These are phyloP conservation scores for button mushroom (Agaricus bisporus) DNA, from an alignment of 768 basidiomycete species.

Conservation along the genomic window DNA sequence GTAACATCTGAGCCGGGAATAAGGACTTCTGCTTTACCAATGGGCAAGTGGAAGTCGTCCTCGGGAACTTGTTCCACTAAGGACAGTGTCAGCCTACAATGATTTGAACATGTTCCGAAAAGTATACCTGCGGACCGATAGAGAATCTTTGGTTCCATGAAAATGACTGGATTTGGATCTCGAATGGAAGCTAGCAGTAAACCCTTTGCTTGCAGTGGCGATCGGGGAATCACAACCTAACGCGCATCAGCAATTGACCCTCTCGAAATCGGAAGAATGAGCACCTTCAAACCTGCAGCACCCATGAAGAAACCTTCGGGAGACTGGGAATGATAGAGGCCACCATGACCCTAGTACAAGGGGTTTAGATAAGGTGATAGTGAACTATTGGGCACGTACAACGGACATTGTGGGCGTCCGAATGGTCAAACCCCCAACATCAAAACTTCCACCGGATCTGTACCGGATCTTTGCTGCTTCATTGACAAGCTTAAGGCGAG, in stretches of 20 bases:
- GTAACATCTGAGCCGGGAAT: constrained; percentile 79
- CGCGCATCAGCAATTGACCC: constrained; percentile 14
- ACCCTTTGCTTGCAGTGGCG: constrained; percentile 94
- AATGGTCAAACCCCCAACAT: constrained; percentile 78
- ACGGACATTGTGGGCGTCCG: constrained; percentile 89
- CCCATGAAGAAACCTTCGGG: constrained; percentile 95
- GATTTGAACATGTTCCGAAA: not conserved
- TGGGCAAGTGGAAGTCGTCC: constrained; percentile 81
- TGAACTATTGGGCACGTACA: constrained; percentile 30
- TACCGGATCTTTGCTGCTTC: constrained; percentile 93
- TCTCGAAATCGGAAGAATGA: not conserved
- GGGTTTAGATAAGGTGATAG: not conserved
- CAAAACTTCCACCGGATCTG: constrained; percentile 78
- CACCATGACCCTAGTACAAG: constrained; percentile 62
- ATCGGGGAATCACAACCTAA: constrained; percentile 85
- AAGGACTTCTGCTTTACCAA: constrained; percentile 76
- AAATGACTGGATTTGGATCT: constrained; percentile 90
- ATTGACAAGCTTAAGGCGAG: constrained; percentile 65
- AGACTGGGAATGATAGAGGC: constrained; percentile 90
- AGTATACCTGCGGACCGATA: constrained; percentile 77
- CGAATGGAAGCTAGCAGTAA: constrained; percentile 80
- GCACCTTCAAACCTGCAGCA: constrained; percentile 81
- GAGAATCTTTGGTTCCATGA: constrained; percentile 93
- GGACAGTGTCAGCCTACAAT: constrained; percentile 1
- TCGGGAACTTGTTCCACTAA: constrained; percentile 88